phyloP scores from a whole-genome alignment of 75 land plant species.

The Larix kaempferi region DNA sequence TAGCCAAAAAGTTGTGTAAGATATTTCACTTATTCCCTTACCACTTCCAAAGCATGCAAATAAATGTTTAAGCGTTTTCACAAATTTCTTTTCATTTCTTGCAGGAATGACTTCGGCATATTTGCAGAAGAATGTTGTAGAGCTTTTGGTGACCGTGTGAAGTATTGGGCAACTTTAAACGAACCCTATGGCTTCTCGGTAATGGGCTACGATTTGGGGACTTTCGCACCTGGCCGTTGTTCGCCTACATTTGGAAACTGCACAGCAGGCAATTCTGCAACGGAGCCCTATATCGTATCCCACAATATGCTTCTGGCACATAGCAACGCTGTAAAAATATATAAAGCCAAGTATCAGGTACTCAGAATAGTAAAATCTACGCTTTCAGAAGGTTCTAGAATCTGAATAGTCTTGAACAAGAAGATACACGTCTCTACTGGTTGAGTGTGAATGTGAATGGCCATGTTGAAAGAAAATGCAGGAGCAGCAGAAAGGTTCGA shows the following conservation, averaged over 20 bases:
- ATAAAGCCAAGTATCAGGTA: slow-evolving; percentile 24
- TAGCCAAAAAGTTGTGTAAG: slow-evolving; percentile 20
- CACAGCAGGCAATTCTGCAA: slow-evolving; percentile 37
- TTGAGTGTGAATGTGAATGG: no score
- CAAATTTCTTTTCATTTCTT: no score
- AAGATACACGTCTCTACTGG: no score
- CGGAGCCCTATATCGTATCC: slow-evolving; percentile 40
- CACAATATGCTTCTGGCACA: slow-evolving; percentile 52
- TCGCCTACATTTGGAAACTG: slow-evolving; percentile 33
- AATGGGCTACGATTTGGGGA: slow-evolving; percentile 21
- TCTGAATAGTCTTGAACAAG: no score
- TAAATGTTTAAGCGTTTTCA: no score
- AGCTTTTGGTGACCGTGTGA: slow-evolving; percentile 50
- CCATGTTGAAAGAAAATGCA: no score
- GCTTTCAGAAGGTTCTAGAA: no score
- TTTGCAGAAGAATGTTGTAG: slow-evolving; percentile 41
- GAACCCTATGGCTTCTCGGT: slow-evolving; percentile 15
- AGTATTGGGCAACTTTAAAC: slow-evolving; percentile 48
- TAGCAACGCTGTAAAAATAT: slow-evolving; percentile 33
- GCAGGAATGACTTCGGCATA: slow-evolving; percentile 33
- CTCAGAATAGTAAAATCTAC: no score
- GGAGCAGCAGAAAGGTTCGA: no score
- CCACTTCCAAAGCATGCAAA: no score
- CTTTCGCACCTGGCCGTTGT: slow-evolving; percentile 37
- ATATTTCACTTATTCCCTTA: neutral